Conservation (phyloP, 768 basidiomycete species). For the Psilocybe tampanensis region DNA sequence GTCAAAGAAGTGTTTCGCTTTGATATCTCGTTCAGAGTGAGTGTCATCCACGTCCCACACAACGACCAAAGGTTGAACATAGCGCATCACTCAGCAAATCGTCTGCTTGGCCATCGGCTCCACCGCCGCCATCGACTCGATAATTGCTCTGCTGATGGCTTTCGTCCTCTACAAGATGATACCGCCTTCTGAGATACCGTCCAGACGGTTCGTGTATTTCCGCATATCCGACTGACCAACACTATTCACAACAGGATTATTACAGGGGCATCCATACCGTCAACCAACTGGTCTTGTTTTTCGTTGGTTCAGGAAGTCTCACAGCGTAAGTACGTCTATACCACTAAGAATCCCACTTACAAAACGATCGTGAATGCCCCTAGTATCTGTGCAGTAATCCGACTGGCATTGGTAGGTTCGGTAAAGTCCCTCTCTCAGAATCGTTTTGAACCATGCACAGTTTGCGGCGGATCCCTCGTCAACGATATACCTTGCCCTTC, state of each 20-base stretch:
- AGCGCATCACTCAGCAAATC: neutral
- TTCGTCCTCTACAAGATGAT: neutral
- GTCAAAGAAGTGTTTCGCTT: neutral
- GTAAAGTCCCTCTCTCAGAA: neutral
- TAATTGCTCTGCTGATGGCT: neutral
- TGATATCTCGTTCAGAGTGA: neutral
- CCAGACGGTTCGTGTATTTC: neutral
- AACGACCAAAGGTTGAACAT: neutral
- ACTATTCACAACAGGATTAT: too few species aligned
- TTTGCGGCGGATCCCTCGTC: neutral
- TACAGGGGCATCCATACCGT: neutral
- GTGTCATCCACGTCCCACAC: neutral
- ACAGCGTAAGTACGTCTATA: neutral
- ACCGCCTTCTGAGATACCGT: neutral
- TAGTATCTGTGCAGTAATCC: neutral
- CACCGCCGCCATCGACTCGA: neutral
- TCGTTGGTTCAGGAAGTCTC: neutral
- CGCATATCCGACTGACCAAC: neutral
- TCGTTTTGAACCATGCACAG: neutral
- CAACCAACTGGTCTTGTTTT: neutral
- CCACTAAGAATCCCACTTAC: too few species aligned
- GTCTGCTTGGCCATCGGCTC: conserved; percentile 2
- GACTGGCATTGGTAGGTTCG: neutral
- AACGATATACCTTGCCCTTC: neutral
- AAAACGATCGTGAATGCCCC: too few species aligned